These are phyloP conservation scores for Maudiozyma saulgeensis DNA, from an alignment of 805 yeast species.

Conservation along the genomic window DNA sequence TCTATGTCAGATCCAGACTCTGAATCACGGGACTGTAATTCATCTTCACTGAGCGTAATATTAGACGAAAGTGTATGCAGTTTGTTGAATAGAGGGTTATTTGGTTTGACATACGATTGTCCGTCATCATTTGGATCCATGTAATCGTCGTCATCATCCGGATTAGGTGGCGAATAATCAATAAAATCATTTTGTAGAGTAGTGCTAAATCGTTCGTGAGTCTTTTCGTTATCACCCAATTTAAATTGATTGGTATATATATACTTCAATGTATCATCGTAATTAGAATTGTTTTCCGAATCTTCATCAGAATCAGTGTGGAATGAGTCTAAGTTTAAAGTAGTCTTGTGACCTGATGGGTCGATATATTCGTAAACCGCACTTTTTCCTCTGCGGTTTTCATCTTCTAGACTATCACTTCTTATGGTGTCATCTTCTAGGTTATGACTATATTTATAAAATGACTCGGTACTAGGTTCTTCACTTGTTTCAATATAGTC, in stretches of 20 bases:
- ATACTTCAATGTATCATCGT: slow-evolving; percentile 5
- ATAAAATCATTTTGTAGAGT: neutral
- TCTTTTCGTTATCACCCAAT: slow-evolving; percentile 28
- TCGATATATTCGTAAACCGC: slow-evolving; percentile 60
- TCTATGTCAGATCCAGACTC: slow-evolving; percentile 12
- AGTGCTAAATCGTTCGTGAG: neutral
- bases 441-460: neutral
- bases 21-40: slow-evolving; percentile 13
- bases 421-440: slow-evolving; percentile 10
- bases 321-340: slow-evolving; percentile 40
- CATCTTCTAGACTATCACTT: slow-evolving; percentile 45
- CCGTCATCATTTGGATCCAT: slow-evolving; percentile 80
- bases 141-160: slow-evolving; percentile 51
- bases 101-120: slow-evolving; percentile 53
- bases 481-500: neutral
- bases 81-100: slow-evolving; percentile 47
- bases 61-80: slow-evolving; percentile 33
- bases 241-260: slow-evolving; percentile 37
- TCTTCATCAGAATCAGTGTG: slow-evolving; percentile 27
- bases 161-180: slow-evolving; percentile 23
- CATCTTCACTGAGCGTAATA: slow-evolving; percentile 7
- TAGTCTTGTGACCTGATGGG: slow-evolving; percentile 63
- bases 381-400: slow-evolving; percentile 23
- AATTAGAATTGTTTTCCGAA: slow-evolving; percentile 41
- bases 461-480: neutral